Evolutionary conservation across 192 early-diverging fungal species (phyloP).

Genomic region (Coemansia sp.): DNA sequence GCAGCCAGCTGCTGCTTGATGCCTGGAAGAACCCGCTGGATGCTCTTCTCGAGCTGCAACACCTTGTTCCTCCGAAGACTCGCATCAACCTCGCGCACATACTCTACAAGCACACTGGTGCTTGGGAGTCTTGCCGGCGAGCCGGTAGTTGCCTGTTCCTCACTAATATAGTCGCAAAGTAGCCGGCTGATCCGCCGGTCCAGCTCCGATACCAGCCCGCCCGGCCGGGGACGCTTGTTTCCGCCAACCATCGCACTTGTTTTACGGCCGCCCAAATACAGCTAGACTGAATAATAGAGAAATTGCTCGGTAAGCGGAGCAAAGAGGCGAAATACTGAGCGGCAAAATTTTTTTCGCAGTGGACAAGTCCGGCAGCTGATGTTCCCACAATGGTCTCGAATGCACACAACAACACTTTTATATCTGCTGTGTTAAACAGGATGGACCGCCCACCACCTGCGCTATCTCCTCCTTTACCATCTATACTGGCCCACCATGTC

Average conservation of each 20-base stretch:
- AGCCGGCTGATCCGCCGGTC: slow-evolving; percentile 23
- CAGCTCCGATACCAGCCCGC: slow-evolving; percentile 20
- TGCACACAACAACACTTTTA: too few relatives aligned
- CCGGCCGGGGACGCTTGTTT: slow-evolving; percentile 29
- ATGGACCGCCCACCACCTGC: too few relatives aligned
- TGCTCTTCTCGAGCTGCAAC: slow-evolving; percentile 24
- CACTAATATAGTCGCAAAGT: slow-evolving; percentile 15
- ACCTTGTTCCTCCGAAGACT: slow-evolving; percentile 17
- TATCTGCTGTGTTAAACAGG: too few relatives aligned
- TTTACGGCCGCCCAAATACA: too few relatives aligned
- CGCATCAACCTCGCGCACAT: slow-evolving; percentile 21
- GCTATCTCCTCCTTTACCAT: too few relatives aligned
- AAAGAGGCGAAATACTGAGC: too few relatives aligned
- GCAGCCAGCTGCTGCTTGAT: slow-evolving; percentile 15
- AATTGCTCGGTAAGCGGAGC: too few relatives aligned
- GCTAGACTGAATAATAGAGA: too few relatives aligned
- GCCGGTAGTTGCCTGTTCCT: slow-evolving; percentile 12
- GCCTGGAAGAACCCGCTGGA: slow-evolving; percentile 26
- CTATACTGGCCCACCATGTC: too few relatives aligned
- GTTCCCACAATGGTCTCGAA: too few relatives aligned
- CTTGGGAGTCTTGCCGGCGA: slow-evolving; percentile 13
- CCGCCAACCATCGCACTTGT: slow-evolving; percentile 17
- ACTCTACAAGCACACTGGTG: slow-evolving; percentile 19
- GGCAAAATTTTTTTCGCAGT: too few relatives aligned
- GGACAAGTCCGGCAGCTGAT: too few relatives aligned